Percentiles rank a stretch among this genome's conserved stretches.
phyloP scores from a whole-genome alignment of 1,284 basidiomycete species.

The Sphaerobolus stellatus region DNA sequence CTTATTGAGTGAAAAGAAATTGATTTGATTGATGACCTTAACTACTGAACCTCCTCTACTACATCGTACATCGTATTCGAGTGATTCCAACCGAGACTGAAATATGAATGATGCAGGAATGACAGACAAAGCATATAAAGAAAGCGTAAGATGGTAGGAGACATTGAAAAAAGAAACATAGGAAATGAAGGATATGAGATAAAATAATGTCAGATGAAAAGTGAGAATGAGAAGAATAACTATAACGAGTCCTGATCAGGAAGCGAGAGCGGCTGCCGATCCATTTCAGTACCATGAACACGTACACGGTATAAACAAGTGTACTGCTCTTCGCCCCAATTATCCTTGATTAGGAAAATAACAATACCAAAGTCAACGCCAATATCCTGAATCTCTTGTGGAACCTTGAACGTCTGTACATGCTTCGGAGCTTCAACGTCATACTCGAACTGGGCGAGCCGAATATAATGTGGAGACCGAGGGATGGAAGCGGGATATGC shows the following conservation, averaged over 20 bases:
- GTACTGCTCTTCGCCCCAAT: conserved; percentile 82
- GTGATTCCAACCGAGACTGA: not conserved
- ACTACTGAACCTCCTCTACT: too few species aligned
- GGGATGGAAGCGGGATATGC: conserved; percentile 55
- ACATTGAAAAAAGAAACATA: conserved; percentile 1
- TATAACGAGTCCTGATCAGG: conserved; percentile 9
- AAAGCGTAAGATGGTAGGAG: not conserved
- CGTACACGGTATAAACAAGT: conserved; percentile 92
- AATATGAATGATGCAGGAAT: not conserved
- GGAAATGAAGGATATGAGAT: not conserved
- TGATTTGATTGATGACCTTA: too few species aligned
- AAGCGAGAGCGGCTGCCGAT: conserved; percentile 3
- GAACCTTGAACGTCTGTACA: conserved; percentile 86
- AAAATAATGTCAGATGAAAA: not conserved
- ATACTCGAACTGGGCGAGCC: conserved; percentile 79
- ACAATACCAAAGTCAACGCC: conserved; percentile 81
- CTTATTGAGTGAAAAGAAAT: too few species aligned
- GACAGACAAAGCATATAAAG: conserved; percentile 7
- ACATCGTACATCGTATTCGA: conserved; percentile 4
- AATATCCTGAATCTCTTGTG: conserved; percentile 62
- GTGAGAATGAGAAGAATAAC: not conserved
- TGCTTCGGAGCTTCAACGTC: conserved; percentile 66
- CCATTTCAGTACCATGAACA: conserved; percentile 53
- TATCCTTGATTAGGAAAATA: conserved; percentile 74
- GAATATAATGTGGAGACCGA: conserved; percentile 58